Base-by-base conservation (phyloP, 805 yeast genomes). In the Wickerhamomyces strasburgensis region DNA sequence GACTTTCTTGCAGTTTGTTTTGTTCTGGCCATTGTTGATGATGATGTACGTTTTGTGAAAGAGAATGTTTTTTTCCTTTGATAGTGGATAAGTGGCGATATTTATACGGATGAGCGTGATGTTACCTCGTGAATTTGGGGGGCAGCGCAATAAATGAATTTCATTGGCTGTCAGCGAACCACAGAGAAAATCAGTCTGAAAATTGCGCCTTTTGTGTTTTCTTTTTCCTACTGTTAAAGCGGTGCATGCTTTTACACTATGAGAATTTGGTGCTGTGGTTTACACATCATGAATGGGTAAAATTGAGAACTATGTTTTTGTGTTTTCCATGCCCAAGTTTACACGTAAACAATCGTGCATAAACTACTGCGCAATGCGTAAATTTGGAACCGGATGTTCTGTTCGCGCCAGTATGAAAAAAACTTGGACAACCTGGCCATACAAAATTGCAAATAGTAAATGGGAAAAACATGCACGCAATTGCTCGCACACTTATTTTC, bases 1-100 rank as follows among this genome's bases (percentile, higher is more conserved):
- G 90, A 83, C 67, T 84, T 84, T 84, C 93, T 84, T 59, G 93
- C 90, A 49, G 93, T 84, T 78, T 84, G 93, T 67, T 84, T 84
- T 48, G 93, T 84, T 83, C 90, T 84, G 58, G 93, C 93, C 93
- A 84, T 84, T 61, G 43, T 43, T 39, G 49, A 47, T 48, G 40
- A 37, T 38, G 8, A 10, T 11, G 17, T 16, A 29, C 10, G 31
- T 21, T 7, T 21, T 21, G 25, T 11, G 25, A 11, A 8, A 21
- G 25, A 21, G 7, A 21, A 21, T 8, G 11, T 21, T 11, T 11
- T 21, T 11, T 8, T 8, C 25, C 25, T 11, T 8, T 11, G 11
- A 21, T 8, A 21, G 10, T 21, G 25, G 25, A 11, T 8, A 21
- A 21, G 25, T 21, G 25, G 25, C 25, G 25, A 21, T 21, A 21